Evolutionary conservation across 371 early-diverging fungal genomes (phyloP).

Genomic region (Funneliformis caledonium): DNA sequence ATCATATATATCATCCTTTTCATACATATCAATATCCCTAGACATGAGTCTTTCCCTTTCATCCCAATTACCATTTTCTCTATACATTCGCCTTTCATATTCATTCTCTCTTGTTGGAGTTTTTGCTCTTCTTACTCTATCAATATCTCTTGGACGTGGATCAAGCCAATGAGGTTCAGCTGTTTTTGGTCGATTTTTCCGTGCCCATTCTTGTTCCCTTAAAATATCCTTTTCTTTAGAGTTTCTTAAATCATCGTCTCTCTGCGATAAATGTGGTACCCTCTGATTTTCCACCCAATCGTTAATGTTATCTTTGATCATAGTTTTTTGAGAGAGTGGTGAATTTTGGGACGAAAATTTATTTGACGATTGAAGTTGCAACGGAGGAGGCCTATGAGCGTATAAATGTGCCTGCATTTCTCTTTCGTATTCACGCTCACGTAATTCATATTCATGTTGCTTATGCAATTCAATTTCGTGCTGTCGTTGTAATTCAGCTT

Average conservation of each 20-base stretch:
- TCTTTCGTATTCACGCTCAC: not conserved
- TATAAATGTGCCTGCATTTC: not conserved
- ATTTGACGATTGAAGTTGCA: not conserved
- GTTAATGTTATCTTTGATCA: conserved; percentile 5
- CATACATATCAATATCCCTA: not conserved
- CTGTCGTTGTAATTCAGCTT: conserved; percentile 17
- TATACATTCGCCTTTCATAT: not conserved
- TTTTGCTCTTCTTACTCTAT: not conserved
- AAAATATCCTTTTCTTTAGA: not conserved
- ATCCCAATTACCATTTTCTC: not conserved
- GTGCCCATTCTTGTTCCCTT: not conserved
- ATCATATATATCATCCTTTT: not conserved
- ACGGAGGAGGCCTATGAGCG: not conserved
- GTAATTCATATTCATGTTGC: conserved; percentile 2
- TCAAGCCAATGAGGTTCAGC: not conserved
- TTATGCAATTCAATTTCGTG: not conserved
- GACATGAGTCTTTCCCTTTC: not conserved
- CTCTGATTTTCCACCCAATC: conserved; percentile 30
- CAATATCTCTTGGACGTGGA: not conserved
- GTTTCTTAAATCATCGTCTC: too few species aligned
- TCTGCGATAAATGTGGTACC: not conserved
- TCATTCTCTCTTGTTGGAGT: not conserved
- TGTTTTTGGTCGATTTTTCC: not conserved
- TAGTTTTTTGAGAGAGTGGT: not conserved
- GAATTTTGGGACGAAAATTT: not conserved